Percentiles rank a stretch among this genome's conserved stretches.
Evolutionary conservation across 192 early-diverging fungal genomes (phyloP).

Genomic region (Cetraspora pellucida): DNA sequence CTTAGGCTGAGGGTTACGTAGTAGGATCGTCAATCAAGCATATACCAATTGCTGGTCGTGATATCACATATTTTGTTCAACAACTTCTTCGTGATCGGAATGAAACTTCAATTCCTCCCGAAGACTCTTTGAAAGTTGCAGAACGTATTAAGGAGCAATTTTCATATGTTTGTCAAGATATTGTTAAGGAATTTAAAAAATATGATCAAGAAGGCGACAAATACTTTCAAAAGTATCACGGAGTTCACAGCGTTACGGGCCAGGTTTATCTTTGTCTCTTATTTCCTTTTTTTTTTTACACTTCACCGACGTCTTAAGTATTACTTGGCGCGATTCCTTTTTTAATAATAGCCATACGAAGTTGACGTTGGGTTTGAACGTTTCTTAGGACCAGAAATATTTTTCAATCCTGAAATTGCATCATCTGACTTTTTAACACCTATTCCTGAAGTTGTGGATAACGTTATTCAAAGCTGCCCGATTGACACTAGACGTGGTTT

Average conservation of each 20-base stretch:
- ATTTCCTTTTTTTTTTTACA: too few species aligned
- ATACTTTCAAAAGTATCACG: conserved; percentile 87
- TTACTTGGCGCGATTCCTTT: neutral
- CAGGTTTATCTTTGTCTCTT: conserved; percentile 55
- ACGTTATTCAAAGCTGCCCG: conserved; percentile 93
- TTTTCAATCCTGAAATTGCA: conserved; percentile 98
- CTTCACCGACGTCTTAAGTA: neutral
- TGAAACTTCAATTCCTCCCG: conserved; percentile 93
- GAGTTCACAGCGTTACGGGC: conserved; percentile 82
- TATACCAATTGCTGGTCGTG: conserved; percentile 97
- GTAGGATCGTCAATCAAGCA: conserved; percentile 97
- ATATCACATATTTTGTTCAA: conserved; percentile 97
- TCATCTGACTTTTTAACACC: conserved; percentile 96
- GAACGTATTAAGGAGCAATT: conserved; percentile 96
- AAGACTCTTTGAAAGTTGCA: conserved; percentile 93
- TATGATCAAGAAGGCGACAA: conserved; percentile 88
- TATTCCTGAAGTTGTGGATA: conserved; percentile 94
- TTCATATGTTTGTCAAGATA: conserved; percentile 95
- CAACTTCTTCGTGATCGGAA: conserved; percentile 94
- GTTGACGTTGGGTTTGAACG: conserved; percentile 99
- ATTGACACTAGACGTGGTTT: conserved; percentile 96
- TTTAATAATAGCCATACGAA: conserved; percentile 70
- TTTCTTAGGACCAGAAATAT: conserved; percentile 98
- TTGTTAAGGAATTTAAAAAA: conserved; percentile 95
- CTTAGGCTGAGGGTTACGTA: conserved; percentile 95